Evolutionary conservation across 2,329 filamentous ascomycete genomes (phyloP), one percentile per base, ranked within the genome.

Genomic region (Fusarium nygamai): DNA sequence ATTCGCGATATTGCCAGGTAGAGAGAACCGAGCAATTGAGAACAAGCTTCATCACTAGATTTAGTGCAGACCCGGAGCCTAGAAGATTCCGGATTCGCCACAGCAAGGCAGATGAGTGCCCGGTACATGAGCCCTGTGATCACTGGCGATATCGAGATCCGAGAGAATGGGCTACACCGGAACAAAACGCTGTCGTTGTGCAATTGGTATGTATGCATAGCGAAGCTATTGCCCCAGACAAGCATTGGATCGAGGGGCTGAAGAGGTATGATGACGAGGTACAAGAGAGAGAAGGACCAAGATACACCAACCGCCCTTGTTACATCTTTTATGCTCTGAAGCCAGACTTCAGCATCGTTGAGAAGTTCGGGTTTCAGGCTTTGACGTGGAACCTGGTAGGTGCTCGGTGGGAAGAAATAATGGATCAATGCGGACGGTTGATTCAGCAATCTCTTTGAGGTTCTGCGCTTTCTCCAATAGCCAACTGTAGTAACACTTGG

Each of bases 401-500:
- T 22, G 27, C 27, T 22, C 20, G 20, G 19, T 48, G 46, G 46
- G 27, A 22, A 29, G 20, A 22, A 22, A 4, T 48, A 3, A 48
- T 29, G 46, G 46, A 29, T 3, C 19, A 22, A 16, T 48, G 27
- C 13, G 27, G 27, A 8, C 27, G 46, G 6, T 48, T 31, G 14
- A 8, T 48, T 11, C 20, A 48, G 20, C 46, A 22, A 22, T 3
- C 27, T 31, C 13, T 31, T 48, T 31, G 6, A 48, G 10, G 20
- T 16, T 22, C 3, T 22, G 7, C 1, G 20, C 3, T 48, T 29
- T 29, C 13, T 29, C 9, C 10, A 29, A 14, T 0, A 22, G 9
- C 11, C 1, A 29, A 5, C 6, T 14, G 7, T 8, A 29, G 20
- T 0, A 31, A 16, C 14, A 16, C 14, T 34, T 16, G 6, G 14